Evolutionary conservation across 306 rosid genomes (phyloP).

Genomic region (Glycine soja): DNA sequence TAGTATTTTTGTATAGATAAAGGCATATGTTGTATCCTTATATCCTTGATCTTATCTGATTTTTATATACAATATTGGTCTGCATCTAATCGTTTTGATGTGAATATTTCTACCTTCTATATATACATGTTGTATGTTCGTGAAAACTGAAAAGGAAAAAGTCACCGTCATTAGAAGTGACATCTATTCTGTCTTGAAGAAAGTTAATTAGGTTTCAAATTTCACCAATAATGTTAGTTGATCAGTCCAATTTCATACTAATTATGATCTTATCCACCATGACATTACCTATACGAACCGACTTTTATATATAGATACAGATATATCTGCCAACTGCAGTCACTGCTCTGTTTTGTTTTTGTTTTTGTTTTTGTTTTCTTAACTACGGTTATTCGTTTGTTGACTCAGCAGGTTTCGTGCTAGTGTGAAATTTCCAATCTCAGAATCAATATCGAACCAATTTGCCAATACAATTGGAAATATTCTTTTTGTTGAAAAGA

Average conservation of each 20-base stretch:
- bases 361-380: constrained; percentile 5
- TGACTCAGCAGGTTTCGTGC: neutral
- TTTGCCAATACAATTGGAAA: neutral
- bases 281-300: constrained; percentile 19
- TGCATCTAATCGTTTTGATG: constrained; percentile 4
- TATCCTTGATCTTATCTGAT: constrained; percentile 41
- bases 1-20: too few species aligned
- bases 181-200: neutral
- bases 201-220: constrained; percentile 17
- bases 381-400: neutral
- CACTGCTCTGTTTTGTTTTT: neutral
- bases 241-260: constrained; percentile 32
- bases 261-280: constrained; percentile 43
- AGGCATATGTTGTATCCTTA: neutral
- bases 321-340: constrained; percentile 19
- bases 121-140: too few species aligned
- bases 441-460: neutral
- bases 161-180: constrained; percentile 14
- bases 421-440: neutral
- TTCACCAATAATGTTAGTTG: constrained; percentile 35
- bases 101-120: neutral
- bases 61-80: constrained; percentile 6
- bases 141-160: too few species aligned
- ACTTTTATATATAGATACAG: neutral
- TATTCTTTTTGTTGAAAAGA: neutral